These are phyloP conservation scores for Jackrogersella minutella DNA, from an alignment of 495 filamentous ascomycete genomes.

Conservation along the genomic window DNA sequence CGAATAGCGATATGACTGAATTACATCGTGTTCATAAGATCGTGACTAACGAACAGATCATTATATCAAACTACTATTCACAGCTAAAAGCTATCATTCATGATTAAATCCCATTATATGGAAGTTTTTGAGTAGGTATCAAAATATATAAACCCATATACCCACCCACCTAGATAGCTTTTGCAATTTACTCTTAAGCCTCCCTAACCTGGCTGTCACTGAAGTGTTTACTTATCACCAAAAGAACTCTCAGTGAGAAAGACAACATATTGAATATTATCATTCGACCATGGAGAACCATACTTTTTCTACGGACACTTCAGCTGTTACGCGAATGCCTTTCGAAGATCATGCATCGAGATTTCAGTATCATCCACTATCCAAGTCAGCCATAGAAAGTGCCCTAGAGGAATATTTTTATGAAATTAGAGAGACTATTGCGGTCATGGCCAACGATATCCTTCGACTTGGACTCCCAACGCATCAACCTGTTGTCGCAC, in stretches of 20 bases:
- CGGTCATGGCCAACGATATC: not conserved
- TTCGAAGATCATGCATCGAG: not conserved
- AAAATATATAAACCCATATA: too few relatives aligned
- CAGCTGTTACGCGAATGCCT: not conserved
- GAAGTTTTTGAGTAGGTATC: too few relatives aligned
- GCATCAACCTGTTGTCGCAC: not conserved
- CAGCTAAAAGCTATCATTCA: too few relatives aligned
- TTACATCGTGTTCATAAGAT: too few relatives aligned
- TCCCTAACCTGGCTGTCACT: too few relatives aligned
- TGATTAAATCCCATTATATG: too few relatives aligned
- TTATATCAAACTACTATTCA: too few relatives aligned
- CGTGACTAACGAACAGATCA: too few relatives aligned
- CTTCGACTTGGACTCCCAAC: not conserved
- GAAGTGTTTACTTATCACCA: too few relatives aligned
- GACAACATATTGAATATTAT: not conserved
- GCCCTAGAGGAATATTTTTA: not conserved
- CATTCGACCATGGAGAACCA: not conserved
- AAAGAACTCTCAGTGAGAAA: not conserved
- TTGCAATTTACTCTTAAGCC: too few relatives aligned
- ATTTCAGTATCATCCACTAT: not conserved
- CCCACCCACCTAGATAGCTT: too few relatives aligned
- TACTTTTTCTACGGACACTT: not conserved
- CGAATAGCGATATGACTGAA: too few relatives aligned
- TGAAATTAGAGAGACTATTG: not conserved
- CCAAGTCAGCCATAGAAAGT: not conserved